Evolutionary conservation across 441 rosid genomes (phyloP), one percentile per base, ranked within the genome.

Genomic region (Geranium incanum): DNA sequence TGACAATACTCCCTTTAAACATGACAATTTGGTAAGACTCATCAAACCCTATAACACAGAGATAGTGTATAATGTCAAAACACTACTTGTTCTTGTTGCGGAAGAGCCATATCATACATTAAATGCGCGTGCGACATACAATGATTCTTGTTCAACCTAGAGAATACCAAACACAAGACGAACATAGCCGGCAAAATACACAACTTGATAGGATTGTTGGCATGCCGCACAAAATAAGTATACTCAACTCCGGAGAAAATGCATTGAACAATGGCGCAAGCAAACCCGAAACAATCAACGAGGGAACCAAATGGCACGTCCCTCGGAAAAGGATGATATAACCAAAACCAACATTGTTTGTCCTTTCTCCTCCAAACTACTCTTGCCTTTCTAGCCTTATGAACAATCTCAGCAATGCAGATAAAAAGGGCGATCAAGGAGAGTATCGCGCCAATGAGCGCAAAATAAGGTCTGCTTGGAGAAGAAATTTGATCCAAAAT

Each of bases 221-320:
- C 60, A 13, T 52, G 60, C 19, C 60, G 60, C n/a, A n/a, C 60
- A 52, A 52, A 52, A 52, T 52, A 52, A 52, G 60, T 4, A 11
- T 52, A 52, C 60, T 52, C 60, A 3, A 52, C 13, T 0, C 5
- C 18, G n/a, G 60, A 52, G 60, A 52, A 52, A 52, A 52, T 52
- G 60, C 60, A n/a, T n/a, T 52, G 60, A 52, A 52, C 60, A 3
- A 52, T n/a, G 15, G 60, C 60, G 18, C 60, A 13, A 52, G 60
- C 60, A 13, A 52, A n/a, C 19, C 60, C 60, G 18, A 52, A 52
- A 18, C 60, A 52, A n/a, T 52, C 60, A 16, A 52, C 60, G 3
- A 43, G 8, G 11, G 50, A 43, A 43, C 50, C 50, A 43, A 52
- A 52, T 15, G 60, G 60, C 19, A 13, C 4, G 18, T 52, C 19